phyloP scores from a whole-genome alignment of 768 basidiomycete genomes.

The Xanthoconium stramineum region DNA sequence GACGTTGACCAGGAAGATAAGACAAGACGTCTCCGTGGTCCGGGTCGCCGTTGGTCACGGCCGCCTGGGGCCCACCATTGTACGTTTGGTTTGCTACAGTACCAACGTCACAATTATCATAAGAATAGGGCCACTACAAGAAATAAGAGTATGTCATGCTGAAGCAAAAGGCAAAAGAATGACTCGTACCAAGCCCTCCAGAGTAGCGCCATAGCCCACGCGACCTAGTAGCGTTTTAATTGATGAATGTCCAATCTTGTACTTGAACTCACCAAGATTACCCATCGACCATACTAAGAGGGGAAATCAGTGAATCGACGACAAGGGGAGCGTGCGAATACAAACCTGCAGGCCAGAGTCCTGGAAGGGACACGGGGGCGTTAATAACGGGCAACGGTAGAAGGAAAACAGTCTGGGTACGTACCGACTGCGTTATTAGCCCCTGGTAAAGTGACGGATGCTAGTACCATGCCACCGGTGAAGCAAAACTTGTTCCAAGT shows the following conservation, averaged over 20 bases:
- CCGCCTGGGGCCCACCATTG: slow-evolving; percentile 59
- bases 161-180: not conserved
- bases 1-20: slow-evolving; percentile 82
- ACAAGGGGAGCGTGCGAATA: not conserved
- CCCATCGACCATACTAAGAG: slow-evolving; percentile 67
- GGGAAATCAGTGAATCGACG: slow-evolving; percentile 11
- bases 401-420: slow-evolving; percentile 4
- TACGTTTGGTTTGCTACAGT: slow-evolving; percentile 81
- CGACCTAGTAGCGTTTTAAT: slow-evolving; percentile 44
- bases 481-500: slow-evolving; percentile 94
- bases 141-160: slow-evolving; percentile 2
- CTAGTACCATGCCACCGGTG: slow-evolving; percentile 78
- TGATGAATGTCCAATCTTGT: not conserved
- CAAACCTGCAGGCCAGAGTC: slow-evolving; percentile 69
- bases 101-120: slow-evolving; percentile 91
- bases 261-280: slow-evolving; percentile 54
- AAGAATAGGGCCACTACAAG: slow-evolving; percentile 74
- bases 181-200: slow-evolving; percentile 71
- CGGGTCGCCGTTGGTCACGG: slow-evolving; percentile 59
- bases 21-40: slow-evolving; percentile 56
- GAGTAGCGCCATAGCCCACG: slow-evolving; percentile 82
- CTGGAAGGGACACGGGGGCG: slow-evolving; percentile 23
- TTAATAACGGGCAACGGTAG: not conserved
- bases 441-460: slow-evolving; percentile 68
- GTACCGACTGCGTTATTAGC: slow-evolving; percentile 48